phyloP scores from a whole-genome alignment of 2,329 filamentous ascomycete genomes.

The Scedosporium boydii region DNA sequence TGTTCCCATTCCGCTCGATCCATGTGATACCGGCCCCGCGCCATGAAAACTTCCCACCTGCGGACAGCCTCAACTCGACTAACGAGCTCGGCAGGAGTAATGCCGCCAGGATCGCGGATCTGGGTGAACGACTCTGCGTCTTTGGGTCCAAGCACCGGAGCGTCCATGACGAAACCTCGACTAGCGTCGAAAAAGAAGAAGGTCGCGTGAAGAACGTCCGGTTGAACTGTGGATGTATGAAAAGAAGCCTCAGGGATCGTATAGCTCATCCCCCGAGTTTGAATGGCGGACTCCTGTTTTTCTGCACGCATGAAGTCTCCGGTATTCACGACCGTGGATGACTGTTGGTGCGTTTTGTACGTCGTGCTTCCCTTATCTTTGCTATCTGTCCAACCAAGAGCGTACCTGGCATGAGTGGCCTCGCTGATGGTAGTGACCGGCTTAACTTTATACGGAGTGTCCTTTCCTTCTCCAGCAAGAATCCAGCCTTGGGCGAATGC shows the following conservation, averaged over 20 bases:
- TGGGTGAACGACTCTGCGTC: conserved; percentile 13
- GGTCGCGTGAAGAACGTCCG: conserved; percentile 21
- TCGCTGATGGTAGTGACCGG: conserved; percentile 6
- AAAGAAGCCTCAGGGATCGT: conserved; percentile 18
- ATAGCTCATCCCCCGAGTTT: conserved; percentile 15
- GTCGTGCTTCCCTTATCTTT: conserved; percentile 10
- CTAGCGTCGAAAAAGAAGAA: conserved; percentile 25
- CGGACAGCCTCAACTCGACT: conserved; percentile 12
- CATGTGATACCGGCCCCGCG: conserved; percentile 10
- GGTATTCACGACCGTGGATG: conserved; percentile 18
- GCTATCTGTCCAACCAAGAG: conserved; percentile 17
- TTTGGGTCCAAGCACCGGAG: conserved; percentile 20
- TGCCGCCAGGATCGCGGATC: conserved; percentile 13
- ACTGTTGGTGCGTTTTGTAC: conserved; percentile 17
- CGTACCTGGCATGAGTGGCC: conserved; percentile 21
- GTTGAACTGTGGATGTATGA: conserved; percentile 19
- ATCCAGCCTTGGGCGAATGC: conserved; percentile 25
- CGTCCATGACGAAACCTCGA: conserved; percentile 20
- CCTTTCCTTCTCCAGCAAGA: conserved; percentile 21
- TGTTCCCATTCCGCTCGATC: conserved; percentile 13
- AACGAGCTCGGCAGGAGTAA: conserved; percentile 12
- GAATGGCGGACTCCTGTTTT: conserved; percentile 8
- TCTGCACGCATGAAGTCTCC: conserved; percentile 12
- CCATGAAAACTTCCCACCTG: conserved; percentile 12
- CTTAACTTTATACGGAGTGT: conserved; percentile 19